Percentiles rank a stretch among this genome's conserved stretches.
Conservation (phyloP, 108 stramenopile species). For the Cyclotella kingstonii region DNA sequence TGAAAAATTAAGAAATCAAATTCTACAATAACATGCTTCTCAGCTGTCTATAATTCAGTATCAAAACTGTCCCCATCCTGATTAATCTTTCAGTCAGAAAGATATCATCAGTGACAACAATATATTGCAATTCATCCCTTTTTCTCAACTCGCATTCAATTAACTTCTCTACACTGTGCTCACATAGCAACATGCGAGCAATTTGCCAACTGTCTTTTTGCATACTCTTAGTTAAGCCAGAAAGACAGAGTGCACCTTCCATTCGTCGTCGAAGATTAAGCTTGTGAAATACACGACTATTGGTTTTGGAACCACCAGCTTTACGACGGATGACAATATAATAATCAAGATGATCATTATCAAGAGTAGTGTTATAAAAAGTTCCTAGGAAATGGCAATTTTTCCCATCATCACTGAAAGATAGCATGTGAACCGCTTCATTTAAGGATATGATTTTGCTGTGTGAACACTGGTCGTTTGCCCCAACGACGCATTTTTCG, state of each 20-base stretch:
- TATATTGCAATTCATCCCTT: slow-evolving; percentile 31
- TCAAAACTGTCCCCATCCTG: slow-evolving; percentile 19
- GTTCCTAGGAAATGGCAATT: too few species aligned
- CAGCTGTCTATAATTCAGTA: slow-evolving; percentile 40
- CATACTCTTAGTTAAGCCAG: slow-evolving; percentile 33
- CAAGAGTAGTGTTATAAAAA: slow-evolving; percentile 12
- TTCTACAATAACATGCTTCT: slow-evolving; percentile 20
- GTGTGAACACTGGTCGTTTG: neutral
- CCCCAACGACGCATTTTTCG: slow-evolving; percentile 10
- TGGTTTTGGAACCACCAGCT: slow-evolving; percentile 46
- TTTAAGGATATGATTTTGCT: slow-evolving; percentile 25
- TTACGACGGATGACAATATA: slow-evolving; percentile 47
- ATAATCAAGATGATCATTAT: slow-evolving; percentile 28
- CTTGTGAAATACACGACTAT: slow-evolving; percentile 46
- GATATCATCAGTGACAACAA: slow-evolving; percentile 52
- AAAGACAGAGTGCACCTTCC: slow-evolving; percentile 44
- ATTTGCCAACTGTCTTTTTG: slow-evolving; percentile 33
- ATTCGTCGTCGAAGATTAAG: slow-evolving; percentile 42
- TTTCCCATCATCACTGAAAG: too few species aligned
- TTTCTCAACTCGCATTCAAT: slow-evolving; percentile 45
- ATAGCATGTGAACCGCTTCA: too few species aligned
- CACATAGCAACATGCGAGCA: slow-evolving; percentile 38
- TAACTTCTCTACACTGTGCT: slow-evolving; percentile 36
- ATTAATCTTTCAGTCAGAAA: slow-evolving; percentile 43
- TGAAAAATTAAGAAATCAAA: neutral